These are phyloP conservation scores for Vachellia pachyceras DNA, from an alignment of 306 rosid genomes.

Conservation along the genomic window DNA sequence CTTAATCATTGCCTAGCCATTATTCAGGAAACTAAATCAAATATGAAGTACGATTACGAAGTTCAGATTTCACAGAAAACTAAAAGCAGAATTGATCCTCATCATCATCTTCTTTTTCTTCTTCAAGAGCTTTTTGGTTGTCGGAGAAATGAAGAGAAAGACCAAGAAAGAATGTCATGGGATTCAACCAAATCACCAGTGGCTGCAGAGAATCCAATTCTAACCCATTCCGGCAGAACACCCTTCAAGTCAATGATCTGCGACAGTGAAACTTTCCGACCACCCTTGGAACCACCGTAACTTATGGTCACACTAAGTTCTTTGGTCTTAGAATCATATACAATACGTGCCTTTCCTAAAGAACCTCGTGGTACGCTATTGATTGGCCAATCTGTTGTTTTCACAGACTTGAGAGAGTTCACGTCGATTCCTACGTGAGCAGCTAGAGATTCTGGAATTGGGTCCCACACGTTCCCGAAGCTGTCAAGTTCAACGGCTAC, in stretches of 20 bases:
- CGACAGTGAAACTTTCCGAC: neutral
- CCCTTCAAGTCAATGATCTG: constrained; percentile 8
- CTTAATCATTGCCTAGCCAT: neutral
- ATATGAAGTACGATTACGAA: neutral
- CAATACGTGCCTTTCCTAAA: constrained; percentile 3
- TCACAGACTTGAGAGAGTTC: constrained; percentile 20
- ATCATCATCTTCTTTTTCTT: neutral
- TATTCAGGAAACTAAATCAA: neutral
- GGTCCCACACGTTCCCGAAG: constrained; percentile 52
- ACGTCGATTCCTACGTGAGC: constrained; percentile 60
- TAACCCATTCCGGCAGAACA: constrained; percentile 39
- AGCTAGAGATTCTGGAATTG: neutral
- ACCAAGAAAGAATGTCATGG: constrained; percentile 7
- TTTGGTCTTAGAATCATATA: constrained; percentile 12
- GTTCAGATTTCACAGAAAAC: neutral
- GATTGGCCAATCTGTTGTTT: neutral
- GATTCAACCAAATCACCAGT: constrained; percentile 9
- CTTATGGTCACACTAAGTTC: constrained; percentile 2
- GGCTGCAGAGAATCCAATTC: constrained; percentile 37
- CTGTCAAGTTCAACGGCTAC: constrained; percentile 68
- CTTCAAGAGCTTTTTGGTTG: too few relatives aligned
- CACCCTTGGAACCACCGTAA: neutral
- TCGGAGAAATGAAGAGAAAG: neutral
- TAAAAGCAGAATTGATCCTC: neutral
- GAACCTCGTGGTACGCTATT: neutral